phyloP scores from a whole-genome alignment of 2,329 filamentous ascomycete genomes.

The Byssoonygena ceratinophila region DNA sequence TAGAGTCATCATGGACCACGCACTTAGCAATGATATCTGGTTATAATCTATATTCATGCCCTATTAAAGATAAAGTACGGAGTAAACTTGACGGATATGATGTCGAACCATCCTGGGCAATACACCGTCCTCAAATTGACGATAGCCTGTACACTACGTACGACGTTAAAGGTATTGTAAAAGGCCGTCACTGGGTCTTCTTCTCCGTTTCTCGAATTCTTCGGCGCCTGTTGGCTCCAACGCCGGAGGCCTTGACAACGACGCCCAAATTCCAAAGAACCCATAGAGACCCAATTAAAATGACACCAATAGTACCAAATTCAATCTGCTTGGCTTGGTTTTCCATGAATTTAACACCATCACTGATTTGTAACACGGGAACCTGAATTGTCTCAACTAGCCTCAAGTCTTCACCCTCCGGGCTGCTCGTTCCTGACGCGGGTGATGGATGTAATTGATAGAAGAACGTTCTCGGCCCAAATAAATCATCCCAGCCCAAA shows the following conservation, averaged over 20 bases:
- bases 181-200: slow-evolving; percentile 1
- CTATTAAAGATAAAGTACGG: neutral
- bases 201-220: neutral
- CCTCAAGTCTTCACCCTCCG: slow-evolving; percentile 11
- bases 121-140: too few species aligned
- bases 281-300: slow-evolving; percentile 59
- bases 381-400: slow-evolving; percentile 50
- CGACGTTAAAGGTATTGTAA: neutral
- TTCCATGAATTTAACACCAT: slow-evolving; percentile 36
- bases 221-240: neutral
- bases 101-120: too few species aligned
- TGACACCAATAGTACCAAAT: slow-evolving; percentile 47
- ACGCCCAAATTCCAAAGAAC: slow-evolving; percentile 50
- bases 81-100: neutral
- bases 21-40: slow-evolving; percentile 4
- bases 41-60: neutral
- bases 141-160: too few species aligned
- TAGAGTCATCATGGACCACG: neutral
- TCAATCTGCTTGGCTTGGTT: slow-evolving; percentile 34
- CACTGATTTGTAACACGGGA: slow-evolving; percentile 52
- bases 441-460: slow-evolving; percentile 60
- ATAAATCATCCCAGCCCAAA: slow-evolving; percentile 76
- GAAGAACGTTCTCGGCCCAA: slow-evolving; percentile 66
- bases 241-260: slow-evolving; percentile 15
- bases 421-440: neutral